Percentiles rank a stretch among this genome's conserved stretches.
Conservation (phyloP, 352 stramenopile genomes). For the Phytophthora quininea region DNA sequence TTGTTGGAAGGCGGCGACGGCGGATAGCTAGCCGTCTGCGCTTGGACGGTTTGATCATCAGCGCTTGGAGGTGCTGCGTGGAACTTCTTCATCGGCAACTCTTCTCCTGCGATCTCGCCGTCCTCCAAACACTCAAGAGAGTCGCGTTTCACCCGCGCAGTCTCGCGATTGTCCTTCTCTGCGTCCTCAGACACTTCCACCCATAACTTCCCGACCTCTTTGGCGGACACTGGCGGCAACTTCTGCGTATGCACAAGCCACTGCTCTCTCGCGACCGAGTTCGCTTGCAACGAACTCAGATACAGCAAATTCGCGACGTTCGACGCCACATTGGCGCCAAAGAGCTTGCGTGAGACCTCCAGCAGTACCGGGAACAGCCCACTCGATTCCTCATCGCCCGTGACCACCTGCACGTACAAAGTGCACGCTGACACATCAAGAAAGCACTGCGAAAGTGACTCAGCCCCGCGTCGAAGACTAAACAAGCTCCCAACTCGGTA, state of each 20-base stretch:
- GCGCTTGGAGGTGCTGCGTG: constrained; percentile 14
- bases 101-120: constrained; percentile 52
- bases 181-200: constrained; percentile 10
- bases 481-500: constrained; percentile 53
- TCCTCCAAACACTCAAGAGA: constrained; percentile 46
- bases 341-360: constrained; percentile 61
- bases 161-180: neutral
- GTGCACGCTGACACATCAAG: constrained; percentile 41
- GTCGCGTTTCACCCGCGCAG: constrained; percentile 19
- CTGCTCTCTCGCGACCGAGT: constrained; percentile 32
- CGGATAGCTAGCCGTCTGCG: constrained; percentile 1
- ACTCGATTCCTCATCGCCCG: constrained; percentile 39
- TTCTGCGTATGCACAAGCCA: constrained; percentile 74
- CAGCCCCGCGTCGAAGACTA: constrained; percentile 35
- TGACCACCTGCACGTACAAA: constrained; percentile 43
- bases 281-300: constrained; percentile 67
- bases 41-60: neutral
- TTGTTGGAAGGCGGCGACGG: constrained; percentile 16
- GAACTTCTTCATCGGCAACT: constrained; percentile 23
- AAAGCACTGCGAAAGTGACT: constrained; percentile 45
- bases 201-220: constrained; percentile 43
- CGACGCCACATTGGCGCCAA: constrained; percentile 49
- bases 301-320: constrained; percentile 76
- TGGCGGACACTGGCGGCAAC: constrained; percentile 48
- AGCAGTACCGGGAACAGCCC: constrained; percentile 59